Evolutionary conservation across 176 grass and related monocot species (phyloP).

Genomic region (Oryza punctata): DNA sequence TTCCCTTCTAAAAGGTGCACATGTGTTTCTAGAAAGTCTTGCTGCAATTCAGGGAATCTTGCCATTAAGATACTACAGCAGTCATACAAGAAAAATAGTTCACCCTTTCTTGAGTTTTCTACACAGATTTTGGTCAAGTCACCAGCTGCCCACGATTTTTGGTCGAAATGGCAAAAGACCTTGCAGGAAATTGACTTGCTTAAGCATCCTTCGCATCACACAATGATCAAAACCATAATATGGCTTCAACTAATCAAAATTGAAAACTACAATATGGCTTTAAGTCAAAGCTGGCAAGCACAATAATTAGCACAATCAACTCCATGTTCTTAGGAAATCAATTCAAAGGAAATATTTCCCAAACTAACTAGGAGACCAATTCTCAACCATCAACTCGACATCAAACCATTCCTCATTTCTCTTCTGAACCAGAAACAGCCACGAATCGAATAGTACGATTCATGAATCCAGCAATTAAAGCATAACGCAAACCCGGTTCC

Average conservation of each 20-base stretch:
- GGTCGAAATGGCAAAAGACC: slow-evolving; percentile 13
- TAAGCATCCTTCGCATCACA: slow-evolving; percentile 17
- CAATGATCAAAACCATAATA: neutral
- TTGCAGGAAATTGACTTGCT: neutral
- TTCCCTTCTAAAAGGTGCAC: slow-evolving; percentile 18
- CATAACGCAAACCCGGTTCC: neutral
- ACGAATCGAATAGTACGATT: neutral
- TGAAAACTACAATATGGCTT: neutral
- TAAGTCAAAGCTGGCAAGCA: slow-evolving; percentile 9
- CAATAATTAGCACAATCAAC: neutral
- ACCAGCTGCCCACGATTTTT: neutral
- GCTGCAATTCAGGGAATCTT: neutral
- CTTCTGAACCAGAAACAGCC: neutral
- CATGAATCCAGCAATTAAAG: neutral
- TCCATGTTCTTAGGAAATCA: neutral
- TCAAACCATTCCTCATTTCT: no score
- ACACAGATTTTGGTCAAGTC: neutral
- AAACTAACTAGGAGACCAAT: neutral
- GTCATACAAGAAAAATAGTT: slow-evolving; percentile 14
- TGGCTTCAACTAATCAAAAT: no score
- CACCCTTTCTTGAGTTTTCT: neutral
- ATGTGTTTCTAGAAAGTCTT: neutral
- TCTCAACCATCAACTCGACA: no score
- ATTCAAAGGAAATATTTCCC: neutral
- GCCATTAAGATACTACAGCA: slow-evolving; percentile 3